Conservation (phyloP, 495 filamentous ascomycete genomes). For the Aspergillus nanangensis region DNA sequence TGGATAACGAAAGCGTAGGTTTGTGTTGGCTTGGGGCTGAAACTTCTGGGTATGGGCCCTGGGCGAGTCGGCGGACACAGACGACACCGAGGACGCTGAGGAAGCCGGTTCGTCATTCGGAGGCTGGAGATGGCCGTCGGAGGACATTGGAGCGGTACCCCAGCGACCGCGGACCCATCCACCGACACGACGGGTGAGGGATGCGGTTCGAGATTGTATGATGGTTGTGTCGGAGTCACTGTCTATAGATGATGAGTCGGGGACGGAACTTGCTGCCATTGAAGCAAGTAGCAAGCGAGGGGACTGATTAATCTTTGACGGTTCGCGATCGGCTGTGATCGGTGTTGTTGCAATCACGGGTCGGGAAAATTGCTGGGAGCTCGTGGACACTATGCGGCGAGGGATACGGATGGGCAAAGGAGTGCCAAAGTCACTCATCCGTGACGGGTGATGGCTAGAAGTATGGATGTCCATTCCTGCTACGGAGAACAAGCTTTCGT, state of each 20-base stretch:
- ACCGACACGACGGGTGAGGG: constrained; percentile 42
- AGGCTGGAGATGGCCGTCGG: constrained; percentile 13
- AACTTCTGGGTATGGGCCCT: background rate
- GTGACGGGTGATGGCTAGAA: constrained; percentile 28
- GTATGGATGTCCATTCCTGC: constrained; percentile 50
- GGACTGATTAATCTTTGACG: constrained; percentile 18
- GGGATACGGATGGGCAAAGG: constrained; percentile 23
- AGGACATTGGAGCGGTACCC: constrained; percentile 39
- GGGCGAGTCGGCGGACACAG: constrained; percentile 6
- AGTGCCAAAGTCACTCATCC: constrained; percentile 29
- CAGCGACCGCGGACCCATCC: constrained; percentile 55
- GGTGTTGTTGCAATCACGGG: constrained; percentile 42
- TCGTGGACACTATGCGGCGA: constrained; percentile 33
- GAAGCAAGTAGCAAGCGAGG: constrained; percentile 36
- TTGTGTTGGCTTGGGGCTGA: constrained; percentile 7
- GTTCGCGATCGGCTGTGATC: constrained; percentile 34
- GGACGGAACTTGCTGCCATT: constrained; percentile 25
- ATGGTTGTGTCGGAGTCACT: constrained; percentile 23
- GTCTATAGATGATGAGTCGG: constrained; percentile 18
- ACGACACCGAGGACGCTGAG: constrained; percentile 6
- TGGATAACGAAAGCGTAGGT: constrained; percentile 31
- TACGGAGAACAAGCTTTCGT: constrained; percentile 49
- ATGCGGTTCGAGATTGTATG: constrained; percentile 22
- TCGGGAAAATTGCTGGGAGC: constrained; percentile 30
- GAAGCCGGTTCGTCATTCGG: constrained; percentile 14